Conservation (phyloP, 306 rosid genomes). For the Dalbergia cultrata region DNA sequence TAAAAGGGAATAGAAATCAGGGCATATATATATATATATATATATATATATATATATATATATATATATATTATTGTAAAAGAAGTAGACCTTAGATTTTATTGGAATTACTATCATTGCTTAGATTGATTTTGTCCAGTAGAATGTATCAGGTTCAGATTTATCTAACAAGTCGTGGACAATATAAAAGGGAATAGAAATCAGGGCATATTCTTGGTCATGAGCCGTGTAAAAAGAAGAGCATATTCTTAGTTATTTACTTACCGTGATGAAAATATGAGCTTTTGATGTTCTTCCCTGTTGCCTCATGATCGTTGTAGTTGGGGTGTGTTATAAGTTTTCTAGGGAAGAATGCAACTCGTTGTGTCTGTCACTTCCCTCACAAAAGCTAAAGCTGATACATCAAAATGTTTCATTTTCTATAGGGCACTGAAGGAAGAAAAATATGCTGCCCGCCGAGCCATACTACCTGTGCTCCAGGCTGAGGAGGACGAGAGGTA, state of each 20-base stretch:
- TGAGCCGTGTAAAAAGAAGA: neutral
- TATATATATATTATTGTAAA: no score
- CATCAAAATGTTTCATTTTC: constrained; percentile 34
- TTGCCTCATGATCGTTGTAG: neutral
- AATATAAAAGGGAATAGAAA: neutral
- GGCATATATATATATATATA: no score
- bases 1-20: neutral
- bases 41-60: no score
- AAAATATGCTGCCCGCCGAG: constrained; percentile 90
- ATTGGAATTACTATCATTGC: no score
- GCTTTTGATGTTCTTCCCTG: neutral
- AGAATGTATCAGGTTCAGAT: neutral
- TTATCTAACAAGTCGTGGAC: neutral
- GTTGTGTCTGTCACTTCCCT: constrained; percentile 1
- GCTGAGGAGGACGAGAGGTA: constrained; percentile 99
- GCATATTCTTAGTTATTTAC: constrained; percentile 15
- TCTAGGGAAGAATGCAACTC: neutral
- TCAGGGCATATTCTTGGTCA: neutral
- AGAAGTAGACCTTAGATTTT: no score
- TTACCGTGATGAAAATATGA: neutral
- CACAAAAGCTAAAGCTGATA: constrained; percentile 21
- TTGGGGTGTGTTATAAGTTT: constrained; percentile 13
- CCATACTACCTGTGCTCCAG: constrained; percentile 91
- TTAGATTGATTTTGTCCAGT: no score
- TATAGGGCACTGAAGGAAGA: constrained; percentile 91